Evolutionary conservation across 352 stramenopile species (phyloP).

Genomic region (Globisporangium paddicum): DNA sequence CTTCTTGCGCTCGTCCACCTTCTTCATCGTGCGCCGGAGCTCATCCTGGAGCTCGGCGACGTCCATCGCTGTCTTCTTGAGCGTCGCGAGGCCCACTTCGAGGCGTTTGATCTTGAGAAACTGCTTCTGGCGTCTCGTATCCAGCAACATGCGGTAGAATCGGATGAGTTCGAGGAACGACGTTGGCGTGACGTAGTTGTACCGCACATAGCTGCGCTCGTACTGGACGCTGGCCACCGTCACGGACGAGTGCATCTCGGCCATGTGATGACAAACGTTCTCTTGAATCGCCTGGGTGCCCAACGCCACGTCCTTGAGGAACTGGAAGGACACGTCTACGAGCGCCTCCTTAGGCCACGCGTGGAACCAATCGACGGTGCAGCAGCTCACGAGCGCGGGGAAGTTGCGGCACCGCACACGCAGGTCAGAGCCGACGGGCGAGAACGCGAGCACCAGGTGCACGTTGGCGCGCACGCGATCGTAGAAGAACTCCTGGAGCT

Average conservation of each 20-base stretch:
- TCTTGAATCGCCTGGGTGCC: conserved; percentile 72
- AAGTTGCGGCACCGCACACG: conserved; percentile 79
- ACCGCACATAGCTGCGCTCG: conserved; percentile 62
- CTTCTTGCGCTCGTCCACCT: conserved; percentile 89
- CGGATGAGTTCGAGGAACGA: conserved; percentile 91
- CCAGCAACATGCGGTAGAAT: conserved; percentile 87
- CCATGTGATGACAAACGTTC: conserved; percentile 92
- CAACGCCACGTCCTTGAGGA: conserved; percentile 74
- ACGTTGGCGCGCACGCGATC: conserved; percentile 85
- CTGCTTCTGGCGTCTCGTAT: conserved; percentile 47
- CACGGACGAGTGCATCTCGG: conserved; percentile 89
- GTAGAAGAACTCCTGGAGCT: conserved; percentile 88
- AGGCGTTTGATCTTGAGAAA: conserved; percentile 70
- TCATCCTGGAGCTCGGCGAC: conserved; percentile 81
- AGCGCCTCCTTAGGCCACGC: conserved; percentile 88
- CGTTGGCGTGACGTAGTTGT: conserved; percentile 93
- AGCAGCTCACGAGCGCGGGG: conserved; percentile 65
- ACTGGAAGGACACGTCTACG: conserved; percentile 82
- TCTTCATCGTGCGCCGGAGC: conserved; percentile 84
- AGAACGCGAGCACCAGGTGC: conserved; percentile 85
- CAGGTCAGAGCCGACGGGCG: conserved; percentile 70
- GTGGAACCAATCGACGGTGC: conserved; percentile 89
- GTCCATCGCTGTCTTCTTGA: conserved; percentile 79
- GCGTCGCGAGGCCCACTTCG: conserved; percentile 76
- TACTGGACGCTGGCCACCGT: conserved; percentile 72